A percentile compares a stretch with the other conserved stretches of the same genome.
These are phyloP conservation scores for Xylaria telfairii DNA, from an alignment of 495 filamentous ascomycete genomes.

Conservation along the genomic window DNA sequence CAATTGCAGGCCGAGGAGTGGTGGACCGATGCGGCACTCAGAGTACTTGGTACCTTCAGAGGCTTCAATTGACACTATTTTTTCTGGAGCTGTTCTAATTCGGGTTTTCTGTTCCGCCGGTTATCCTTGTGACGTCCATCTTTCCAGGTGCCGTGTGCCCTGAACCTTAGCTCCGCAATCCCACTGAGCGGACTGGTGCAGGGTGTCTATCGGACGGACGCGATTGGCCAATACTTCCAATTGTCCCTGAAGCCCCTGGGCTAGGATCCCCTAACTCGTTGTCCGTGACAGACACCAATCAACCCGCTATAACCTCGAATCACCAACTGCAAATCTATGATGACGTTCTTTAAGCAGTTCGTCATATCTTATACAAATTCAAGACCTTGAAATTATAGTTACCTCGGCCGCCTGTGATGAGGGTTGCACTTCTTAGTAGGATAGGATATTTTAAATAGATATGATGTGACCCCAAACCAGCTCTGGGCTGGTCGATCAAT, in stretches of 20 bases:
- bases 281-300: neutral
- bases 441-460: neutral
- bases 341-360: neutral
- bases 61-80: slow-evolving; percentile 27
- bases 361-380: neutral
- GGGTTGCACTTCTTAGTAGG: neutral
- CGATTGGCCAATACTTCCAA: slow-evolving; percentile 7
- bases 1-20: slow-evolving; percentile 16
- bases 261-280: neutral
- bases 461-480: slow-evolving; percentile 2
- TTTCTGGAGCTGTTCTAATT: slow-evolving; percentile 25
- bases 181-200: neutral
- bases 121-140: neutral
- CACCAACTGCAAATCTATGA: neutral
- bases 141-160: neutral
- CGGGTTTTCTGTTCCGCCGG: slow-evolving; percentile 28
- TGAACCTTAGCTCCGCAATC: neutral
- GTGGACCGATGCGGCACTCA: slow-evolving; percentile 18
- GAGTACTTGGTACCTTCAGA: neutral
- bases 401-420: neutral
- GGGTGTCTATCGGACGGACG: neutral
- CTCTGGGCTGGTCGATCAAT: slow-evolving; percentile 42
- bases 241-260: neutral
- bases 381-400: neutral
- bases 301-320: neutral